phyloP scores from a whole-genome alignment of 257 asterid genomes.

The Nicotiana attenuata region DNA sequence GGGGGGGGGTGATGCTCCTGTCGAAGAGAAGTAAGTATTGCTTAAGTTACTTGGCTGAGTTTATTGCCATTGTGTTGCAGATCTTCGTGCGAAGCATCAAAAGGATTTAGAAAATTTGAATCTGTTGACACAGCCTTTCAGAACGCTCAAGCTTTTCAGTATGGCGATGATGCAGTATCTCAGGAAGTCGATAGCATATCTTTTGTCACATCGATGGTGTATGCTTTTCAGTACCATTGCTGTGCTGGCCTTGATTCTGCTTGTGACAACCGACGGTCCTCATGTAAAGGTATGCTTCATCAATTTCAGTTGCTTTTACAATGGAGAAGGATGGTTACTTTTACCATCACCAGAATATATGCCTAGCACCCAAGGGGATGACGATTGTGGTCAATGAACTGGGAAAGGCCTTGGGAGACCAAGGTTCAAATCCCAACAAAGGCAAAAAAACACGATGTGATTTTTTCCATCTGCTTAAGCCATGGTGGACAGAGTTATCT shows the following conservation, averaged over 20 bases:
- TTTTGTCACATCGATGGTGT: conserved; percentile 59
- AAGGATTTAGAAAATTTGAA: conserved; percentile 60
- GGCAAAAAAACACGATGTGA: neutral
- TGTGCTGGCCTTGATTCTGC: conserved; percentile 29
- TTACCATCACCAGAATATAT: neutral
- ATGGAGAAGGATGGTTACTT: neutral
- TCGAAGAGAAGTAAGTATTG: neutral
- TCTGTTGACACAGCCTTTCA: conserved; percentile 59
- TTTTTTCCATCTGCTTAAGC: neutral
- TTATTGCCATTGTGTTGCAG: conserved; percentile 38
- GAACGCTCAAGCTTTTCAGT: conserved; percentile 59
- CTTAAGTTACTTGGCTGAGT: conserved; percentile 1
- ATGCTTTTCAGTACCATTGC: conserved; percentile 30
- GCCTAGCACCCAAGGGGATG: neutral
- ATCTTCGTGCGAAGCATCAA: conserved; percentile 47
- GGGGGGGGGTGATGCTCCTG: neutral
- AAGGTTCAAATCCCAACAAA: neutral
- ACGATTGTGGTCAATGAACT: neutral
- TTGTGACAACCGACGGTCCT: conserved; percentile 55
- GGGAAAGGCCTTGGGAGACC: neutral
- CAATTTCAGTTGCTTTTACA: neutral
- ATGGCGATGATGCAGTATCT: conserved; percentile 51
- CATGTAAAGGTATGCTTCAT: conserved; percentile 56
- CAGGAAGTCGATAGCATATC: conserved; percentile 44
- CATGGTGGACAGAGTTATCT: neutral